Percentiles rank a stretch among this genome's conserved stretches.
phyloP scores from a whole-genome alignment of 208 protist genomes.

The Trichomonas vaginalis region DNA sequence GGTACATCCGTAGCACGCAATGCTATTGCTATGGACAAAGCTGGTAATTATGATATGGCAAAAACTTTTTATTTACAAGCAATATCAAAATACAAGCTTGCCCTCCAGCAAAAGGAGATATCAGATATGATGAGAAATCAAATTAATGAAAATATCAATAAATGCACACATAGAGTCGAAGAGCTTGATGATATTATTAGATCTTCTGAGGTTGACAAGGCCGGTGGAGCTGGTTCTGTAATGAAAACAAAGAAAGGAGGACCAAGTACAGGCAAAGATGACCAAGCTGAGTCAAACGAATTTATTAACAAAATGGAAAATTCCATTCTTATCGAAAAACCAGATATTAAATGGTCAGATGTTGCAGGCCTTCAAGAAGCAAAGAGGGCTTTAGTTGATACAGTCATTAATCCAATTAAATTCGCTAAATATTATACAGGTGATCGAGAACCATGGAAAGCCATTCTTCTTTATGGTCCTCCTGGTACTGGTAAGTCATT shows the following conservation, averaged over 20 bases:
- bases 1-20: background rate
- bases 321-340: constrained; percentile 69
- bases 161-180: background rate
- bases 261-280: background rate
- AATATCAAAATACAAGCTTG: background rate
- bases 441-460: constrained; percentile 61
- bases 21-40: background rate
- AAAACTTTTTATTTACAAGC: background rate
- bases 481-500: constrained; percentile 73
- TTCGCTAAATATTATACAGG: constrained; percentile 45
- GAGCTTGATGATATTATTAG: background rate
- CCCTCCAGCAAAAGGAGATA: background rate
- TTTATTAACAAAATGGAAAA: background rate
- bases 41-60: background rate
- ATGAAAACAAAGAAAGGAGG: background rate
- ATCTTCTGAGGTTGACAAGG: background rate
- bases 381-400: constrained; percentile 70
- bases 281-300: background rate
- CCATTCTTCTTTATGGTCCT: constrained; percentile 46
- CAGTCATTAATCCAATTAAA: constrained; percentile 44
- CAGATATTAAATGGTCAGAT: constrained; percentile 71
- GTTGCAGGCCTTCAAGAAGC: constrained; percentile 77
- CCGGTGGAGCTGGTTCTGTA: background rate
- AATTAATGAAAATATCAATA: background rate
- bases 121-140: background rate